A percentile compares a stretch with the other conserved stretches of the same genome.
These are phyloP conservation scores for Solanum pinnatisectum DNA, from an alignment of 257 asterid genomes.

Conservation along the genomic window DNA sequence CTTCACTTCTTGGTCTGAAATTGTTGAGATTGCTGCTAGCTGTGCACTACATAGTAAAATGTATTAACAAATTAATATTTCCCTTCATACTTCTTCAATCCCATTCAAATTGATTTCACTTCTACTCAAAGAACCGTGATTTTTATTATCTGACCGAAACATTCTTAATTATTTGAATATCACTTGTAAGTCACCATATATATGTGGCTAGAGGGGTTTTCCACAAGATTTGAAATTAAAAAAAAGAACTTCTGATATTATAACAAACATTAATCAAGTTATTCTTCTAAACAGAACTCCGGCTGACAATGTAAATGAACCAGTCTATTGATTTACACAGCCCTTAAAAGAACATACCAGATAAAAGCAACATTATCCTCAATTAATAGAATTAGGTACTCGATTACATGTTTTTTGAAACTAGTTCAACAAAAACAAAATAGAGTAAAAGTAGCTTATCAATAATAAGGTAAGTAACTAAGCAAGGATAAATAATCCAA, in stretches of 20 bases:
- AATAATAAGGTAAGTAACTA: not conserved
- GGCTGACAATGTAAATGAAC: not conserved
- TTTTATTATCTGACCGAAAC: not conserved
- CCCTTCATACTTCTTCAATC: not conserved
- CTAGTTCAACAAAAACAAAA: not conserved
- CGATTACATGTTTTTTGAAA: not conserved
- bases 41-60: not conserved
- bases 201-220: not conserved
- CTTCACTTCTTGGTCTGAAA: not conserved
- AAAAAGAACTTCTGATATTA: not conserved
- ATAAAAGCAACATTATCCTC: not conserved
- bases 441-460: not conserved
- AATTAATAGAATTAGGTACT: not conserved
- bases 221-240: not conserved
- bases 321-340: not conserved
- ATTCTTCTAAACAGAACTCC: not conserved
- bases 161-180: not conserved
- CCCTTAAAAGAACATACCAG: not conserved
- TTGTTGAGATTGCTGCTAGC: not conserved
- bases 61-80: not conserved
- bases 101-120: not conserved
- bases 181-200: not conserved
- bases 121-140: not conserved
- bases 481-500: not conserved
- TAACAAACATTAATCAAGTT: not conserved